Conservation (phyloP, 352 stramenopile species). For the Phytophthora nicotianae region DNA sequence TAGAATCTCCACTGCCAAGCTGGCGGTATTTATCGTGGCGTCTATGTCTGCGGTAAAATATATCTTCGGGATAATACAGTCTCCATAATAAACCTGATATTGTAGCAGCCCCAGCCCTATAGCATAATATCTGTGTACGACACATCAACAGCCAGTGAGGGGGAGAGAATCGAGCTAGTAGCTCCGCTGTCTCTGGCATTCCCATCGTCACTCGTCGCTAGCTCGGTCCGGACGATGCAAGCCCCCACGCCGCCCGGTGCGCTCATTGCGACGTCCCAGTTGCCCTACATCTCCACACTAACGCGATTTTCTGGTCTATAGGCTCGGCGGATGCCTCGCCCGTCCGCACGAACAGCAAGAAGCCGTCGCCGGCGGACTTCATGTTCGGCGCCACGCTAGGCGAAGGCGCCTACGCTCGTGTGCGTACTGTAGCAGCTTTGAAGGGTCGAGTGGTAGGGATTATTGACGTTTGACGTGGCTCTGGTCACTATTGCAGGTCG, state of each 20-base stretch:
- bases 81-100: constrained; percentile 13
- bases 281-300: not conserved
- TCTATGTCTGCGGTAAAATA: constrained; percentile 27
- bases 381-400: constrained; percentile 90
- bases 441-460: not conserved
- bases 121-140: constrained; percentile 17
- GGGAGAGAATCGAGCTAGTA: constrained; percentile 37
- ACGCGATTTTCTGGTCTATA: constrained; percentile 11
- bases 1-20: not conserved
- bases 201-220: constrained; percentile 22
- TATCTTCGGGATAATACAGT: constrained; percentile 2
- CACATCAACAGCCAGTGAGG: constrained; percentile 35
- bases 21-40: constrained; percentile 13
- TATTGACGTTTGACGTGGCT: constrained; percentile 1
- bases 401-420: constrained; percentile 86
- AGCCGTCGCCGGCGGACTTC: constrained; percentile 86
- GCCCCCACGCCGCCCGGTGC: constrained; percentile 43
- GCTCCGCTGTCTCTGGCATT: constrained; percentile 32
- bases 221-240: constrained; percentile 37
- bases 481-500: constrained; percentile 42
- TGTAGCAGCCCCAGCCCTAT: not conserved
- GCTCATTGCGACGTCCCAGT: not conserved
- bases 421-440: constrained; percentile 28
- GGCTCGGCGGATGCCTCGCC: constrained; percentile 44
- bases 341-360: constrained; percentile 55